Base-by-base conservation (phyloP, 352 stramenopile genomes). In the Phytophthora ramorum region DNA sequence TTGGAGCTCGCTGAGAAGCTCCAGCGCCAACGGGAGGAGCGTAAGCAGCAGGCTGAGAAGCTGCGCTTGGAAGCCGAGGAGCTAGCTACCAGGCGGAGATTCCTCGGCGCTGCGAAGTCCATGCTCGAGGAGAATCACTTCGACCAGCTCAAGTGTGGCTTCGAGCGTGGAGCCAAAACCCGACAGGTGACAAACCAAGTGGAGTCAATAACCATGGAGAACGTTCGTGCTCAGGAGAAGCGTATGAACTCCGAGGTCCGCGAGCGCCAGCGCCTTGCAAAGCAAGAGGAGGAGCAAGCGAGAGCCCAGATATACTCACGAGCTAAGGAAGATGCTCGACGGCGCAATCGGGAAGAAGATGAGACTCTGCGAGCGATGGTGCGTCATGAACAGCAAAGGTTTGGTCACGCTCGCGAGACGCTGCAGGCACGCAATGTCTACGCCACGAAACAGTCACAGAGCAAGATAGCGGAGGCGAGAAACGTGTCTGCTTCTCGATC, bases 81-180 rank as follows among this genome's bases (percentile, higher is more conserved):
- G 50, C 69, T 93, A 7, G 77, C 81, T 4, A 93, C 91, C n/a
- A 77, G 91, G 66, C 69, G 87, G 7, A 71, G 89, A 76, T 96
- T 96, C 61, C 78, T 96, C 7, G 89, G 87, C n/a, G 89, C 89
- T 0, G 89, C 89, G 17, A 95, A 95, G 69, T 89, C 76, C 44
- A 81, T 94, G 75, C 70, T 95, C 4, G 87, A 96, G 48, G 85
- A 92, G 58, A 91, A 82, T 37, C 84, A 92, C 58, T 93, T 92
- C 26, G 76, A 87, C 37, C 80, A 90, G 53, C 87, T 93, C 26
- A 85, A 88, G 58, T 76, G 87, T 35, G 84, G 87, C 26, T 73
- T 69, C 1, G 89, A 95, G 46, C 72, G 89, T 5, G 77, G 87
- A 35, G 85, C 79, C 0, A 63, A 70, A 9, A 71, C 74, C 1